Percentiles rank a stretch among this genome's conserved stretches.
Conservation (phyloP, 805 yeast species). For the Ogataea nitratoaversa region DNA sequence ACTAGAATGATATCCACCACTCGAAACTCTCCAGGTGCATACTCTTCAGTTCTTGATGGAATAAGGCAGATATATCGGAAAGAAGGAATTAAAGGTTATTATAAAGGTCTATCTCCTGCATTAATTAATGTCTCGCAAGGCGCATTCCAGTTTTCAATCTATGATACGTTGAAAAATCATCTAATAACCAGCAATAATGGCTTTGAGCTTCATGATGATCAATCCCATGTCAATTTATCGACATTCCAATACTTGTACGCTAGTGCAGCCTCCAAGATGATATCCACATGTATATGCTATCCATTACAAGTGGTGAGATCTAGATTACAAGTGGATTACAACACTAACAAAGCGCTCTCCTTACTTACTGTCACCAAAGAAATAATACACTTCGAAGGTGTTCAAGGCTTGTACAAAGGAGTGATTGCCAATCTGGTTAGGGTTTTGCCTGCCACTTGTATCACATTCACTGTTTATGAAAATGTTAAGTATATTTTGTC, state of each 20-base stretch:
- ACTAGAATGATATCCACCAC: constrained; percentile 75
- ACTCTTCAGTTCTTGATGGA: constrained; percentile 57
- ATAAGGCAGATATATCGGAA: constrained; percentile 38
- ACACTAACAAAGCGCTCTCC: constrained; percentile 12
- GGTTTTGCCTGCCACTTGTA: constrained; percentile 89
- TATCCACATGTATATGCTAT: constrained; percentile 65
- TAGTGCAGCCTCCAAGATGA: constrained; percentile 64
- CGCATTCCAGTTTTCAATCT: constrained; percentile 80
- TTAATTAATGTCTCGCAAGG: constrained; percentile 84
- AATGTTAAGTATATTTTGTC: constrained; percentile 34
- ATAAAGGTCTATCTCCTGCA: constrained; percentile 76
- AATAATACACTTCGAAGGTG: constrained; percentile 49
- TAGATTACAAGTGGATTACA: constrained; percentile 57
- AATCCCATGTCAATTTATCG: constrained; percentile 27
- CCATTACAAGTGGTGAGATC: constrained; percentile 83
- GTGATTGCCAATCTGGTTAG: constrained; percentile 70
- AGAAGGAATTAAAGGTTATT: constrained; percentile 71
- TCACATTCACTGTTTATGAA: constrained; percentile 86
- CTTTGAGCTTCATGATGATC: not conserved
- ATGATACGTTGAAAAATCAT: constrained; percentile 65
- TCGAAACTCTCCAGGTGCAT: constrained; percentile 43
- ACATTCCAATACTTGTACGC: constrained; percentile 58
- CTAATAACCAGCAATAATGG: constrained; percentile 8
- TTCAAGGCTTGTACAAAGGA: constrained; percentile 78
- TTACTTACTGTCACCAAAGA: constrained; percentile 32